phyloP scores from a whole-genome alignment of 2,329 filamentous ascomycete species.

The Ophiostoma ips region DNA sequence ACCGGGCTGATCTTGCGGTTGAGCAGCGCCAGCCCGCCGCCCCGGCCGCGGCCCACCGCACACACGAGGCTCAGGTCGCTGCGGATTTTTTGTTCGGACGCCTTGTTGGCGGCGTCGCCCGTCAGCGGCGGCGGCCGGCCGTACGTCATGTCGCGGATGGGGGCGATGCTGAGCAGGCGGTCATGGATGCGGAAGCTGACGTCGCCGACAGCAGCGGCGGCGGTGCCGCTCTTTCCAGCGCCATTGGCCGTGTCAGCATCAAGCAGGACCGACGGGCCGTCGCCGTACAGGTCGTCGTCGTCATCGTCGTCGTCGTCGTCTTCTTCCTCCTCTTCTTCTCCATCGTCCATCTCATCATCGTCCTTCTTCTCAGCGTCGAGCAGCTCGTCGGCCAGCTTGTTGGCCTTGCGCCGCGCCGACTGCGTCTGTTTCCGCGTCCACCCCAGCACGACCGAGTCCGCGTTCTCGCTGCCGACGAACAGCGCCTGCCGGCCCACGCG shows the following conservation, averaged over 20 bases:
- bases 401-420: constrained; percentile 45
- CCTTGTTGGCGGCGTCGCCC: constrained; percentile 28
- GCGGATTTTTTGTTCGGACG: constrained; percentile 30
- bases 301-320: constrained; percentile 30
- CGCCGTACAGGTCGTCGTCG: constrained; percentile 52
- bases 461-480: constrained; percentile 75
- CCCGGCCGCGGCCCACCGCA: constrained; percentile 48
- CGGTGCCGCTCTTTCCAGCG: constrained; percentile 26
- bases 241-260: constrained; percentile 20
- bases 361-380: constrained; percentile 20
- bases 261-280: constrained; percentile 24
- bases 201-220: constrained; percentile 32
- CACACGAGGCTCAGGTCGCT: constrained; percentile 46
- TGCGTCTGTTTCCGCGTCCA: constrained; percentile 59
- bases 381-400: constrained; percentile 36
- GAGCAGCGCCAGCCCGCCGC: constrained; percentile 59
- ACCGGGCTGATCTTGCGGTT: constrained; percentile 65
- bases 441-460: constrained; percentile 67
- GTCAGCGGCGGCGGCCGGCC: constrained; percentile 39
- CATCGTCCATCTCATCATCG: constrained; percentile 28
- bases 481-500: constrained; percentile 53
- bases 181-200: constrained; percentile 69
- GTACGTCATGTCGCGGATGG: constrained; percentile 60
- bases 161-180: constrained; percentile 60
- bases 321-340: constrained; percentile 31